These are phyloP conservation scores for Daphne laureola DNA, from an alignment of 441 rosid genomes.

Conservation along the genomic window DNA sequence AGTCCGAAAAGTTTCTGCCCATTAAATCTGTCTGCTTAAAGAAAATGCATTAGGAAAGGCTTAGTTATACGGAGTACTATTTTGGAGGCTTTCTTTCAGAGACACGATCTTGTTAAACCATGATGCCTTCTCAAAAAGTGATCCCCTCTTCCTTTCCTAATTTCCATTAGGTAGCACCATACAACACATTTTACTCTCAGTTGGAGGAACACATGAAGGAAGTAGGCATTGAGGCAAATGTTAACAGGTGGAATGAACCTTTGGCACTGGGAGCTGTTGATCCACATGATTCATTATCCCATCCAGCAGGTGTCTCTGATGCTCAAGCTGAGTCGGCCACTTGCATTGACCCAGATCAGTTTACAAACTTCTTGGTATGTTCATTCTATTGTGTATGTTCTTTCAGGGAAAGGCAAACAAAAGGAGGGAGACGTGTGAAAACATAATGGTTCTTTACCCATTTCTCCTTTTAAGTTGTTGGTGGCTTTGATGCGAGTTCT, in stretches of 20 bases:
- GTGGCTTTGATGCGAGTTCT: not conserved
- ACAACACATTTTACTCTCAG: conserved; percentile 84
- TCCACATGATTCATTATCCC: conserved; percentile 94
- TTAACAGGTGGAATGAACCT: conserved; percentile 91
- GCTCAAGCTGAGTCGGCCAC: conserved; percentile 88
- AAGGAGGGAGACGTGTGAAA: too few relatives aligned
- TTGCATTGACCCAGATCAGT: conserved; percentile 80
- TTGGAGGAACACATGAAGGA: conserved; percentile 91
- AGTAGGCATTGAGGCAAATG: conserved; percentile 66
- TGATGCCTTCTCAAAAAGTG: too few relatives aligned
- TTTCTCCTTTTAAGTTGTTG: not conserved
- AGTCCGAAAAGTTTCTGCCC: too few relatives aligned
- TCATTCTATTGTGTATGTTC: not conserved
- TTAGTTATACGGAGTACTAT: too few relatives aligned
- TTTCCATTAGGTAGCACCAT: conserved; percentile 82
- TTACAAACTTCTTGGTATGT: conserved; percentile 83
- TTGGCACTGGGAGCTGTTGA: conserved; percentile 84
- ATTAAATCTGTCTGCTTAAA: too few relatives aligned
- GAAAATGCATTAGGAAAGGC: too few relatives aligned
- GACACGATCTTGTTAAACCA: too few relatives aligned
- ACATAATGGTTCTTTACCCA: not conserved
- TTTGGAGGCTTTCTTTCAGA: too few relatives aligned
- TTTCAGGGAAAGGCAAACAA: too few relatives aligned
- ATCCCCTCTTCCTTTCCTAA: conserved; percentile 3
- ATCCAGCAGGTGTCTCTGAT: conserved; percentile 97